Conservation (phyloP, 1,139 yeast species). For the Nakaseomyces nivariensis region DNA sequence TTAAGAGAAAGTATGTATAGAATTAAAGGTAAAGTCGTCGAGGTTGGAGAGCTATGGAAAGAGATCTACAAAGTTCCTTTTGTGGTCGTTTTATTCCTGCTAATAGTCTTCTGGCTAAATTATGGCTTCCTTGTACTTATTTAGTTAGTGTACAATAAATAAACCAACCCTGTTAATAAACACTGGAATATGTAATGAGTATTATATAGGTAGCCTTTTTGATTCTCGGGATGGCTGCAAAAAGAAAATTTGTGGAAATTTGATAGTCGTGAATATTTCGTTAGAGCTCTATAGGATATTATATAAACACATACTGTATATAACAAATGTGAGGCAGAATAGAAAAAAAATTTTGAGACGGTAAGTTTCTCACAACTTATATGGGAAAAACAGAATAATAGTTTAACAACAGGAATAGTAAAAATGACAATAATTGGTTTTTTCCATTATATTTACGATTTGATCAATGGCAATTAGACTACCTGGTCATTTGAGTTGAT, state of each 20-base stretch:
- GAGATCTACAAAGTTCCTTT: conserved; percentile 1
- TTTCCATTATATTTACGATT: background rate
- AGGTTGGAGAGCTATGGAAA: background rate
- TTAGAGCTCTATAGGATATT: background rate
- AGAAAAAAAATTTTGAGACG: background rate
- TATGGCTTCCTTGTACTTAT: background rate
- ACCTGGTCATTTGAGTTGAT: no score
- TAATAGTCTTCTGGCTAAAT: conserved; percentile 1
- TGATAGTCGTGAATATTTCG: conserved; percentile 1
- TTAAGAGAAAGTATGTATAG: conserved; percentile 9
- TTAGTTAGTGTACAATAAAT: background rate
- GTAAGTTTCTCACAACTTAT: background rate
- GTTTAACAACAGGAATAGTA: background rate
- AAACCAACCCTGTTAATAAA: background rate
- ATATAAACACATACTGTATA: background rate
- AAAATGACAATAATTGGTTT: background rate
- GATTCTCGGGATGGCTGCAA: no score
- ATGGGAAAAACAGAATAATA: background rate
- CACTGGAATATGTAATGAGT: no score
- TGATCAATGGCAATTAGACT: background rate
- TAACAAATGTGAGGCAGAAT: background rate
- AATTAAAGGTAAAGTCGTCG: background rate
- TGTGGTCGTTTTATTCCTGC: background rate
- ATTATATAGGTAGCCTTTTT: no score
- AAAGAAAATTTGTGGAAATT: background rate